phyloP scores from a whole-genome alignment of 169 alveolate species.

The Plasmodium cynomolgi region DNA sequence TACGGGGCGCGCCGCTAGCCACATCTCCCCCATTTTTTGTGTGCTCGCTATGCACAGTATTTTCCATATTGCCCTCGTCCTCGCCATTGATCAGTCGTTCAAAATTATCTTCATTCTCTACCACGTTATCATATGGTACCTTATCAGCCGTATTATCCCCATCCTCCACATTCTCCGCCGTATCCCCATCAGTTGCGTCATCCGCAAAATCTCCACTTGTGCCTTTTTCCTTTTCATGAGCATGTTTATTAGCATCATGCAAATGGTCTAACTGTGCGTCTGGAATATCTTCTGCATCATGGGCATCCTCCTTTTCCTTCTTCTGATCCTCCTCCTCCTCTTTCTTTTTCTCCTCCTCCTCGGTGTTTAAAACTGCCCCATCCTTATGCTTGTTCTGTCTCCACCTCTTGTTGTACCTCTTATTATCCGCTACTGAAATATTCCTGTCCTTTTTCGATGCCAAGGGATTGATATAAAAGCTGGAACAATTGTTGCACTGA shows the following conservation, averaged over 20 bases:
- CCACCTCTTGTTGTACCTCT: neutral
- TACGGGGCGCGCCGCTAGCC: neutral
- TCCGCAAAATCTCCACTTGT: neutral
- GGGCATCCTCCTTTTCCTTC: neutral
- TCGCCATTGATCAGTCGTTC: neutral
- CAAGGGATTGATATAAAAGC: conserved; percentile 82
- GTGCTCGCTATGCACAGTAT: neutral
- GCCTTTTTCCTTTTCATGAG: neutral
- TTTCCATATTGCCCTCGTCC: neutral
- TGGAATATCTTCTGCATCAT: neutral
- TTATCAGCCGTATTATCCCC: neutral
- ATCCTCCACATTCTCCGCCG: neutral
- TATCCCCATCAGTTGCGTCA: neutral
- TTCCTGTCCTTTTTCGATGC: conserved; percentile 77
- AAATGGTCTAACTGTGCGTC: neutral
- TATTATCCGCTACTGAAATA: neutral
- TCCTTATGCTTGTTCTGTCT: conserved; percentile 15
- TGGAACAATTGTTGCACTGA: conserved; percentile 88
- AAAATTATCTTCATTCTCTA: neutral
- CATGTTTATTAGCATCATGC: neutral
- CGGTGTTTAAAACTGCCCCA: neutral
- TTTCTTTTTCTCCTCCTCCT: neutral
- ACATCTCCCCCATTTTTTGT: neutral
- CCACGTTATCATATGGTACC: neutral
- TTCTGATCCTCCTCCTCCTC: neutral